Evolutionary conservation across 345 rosid genomes (phyloP).

Genomic region (Gossypium ekmanianum): DNA sequence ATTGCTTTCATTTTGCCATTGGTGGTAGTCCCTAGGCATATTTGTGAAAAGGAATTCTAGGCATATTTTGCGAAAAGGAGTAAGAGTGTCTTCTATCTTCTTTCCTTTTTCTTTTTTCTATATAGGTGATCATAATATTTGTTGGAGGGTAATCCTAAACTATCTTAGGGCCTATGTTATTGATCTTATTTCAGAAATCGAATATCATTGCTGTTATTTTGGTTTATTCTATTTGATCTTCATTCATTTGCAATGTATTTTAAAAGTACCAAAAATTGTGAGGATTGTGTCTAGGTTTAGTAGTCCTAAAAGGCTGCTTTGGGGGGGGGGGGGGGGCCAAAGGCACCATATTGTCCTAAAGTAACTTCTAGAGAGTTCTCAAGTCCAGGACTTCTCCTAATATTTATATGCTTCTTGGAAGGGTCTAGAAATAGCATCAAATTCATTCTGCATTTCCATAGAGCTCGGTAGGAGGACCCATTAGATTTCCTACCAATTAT

Average conservation of each 20-base stretch:
- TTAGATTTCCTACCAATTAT: background rate
- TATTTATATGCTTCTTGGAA: background rate
- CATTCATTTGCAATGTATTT: background rate
- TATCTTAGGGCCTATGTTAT: background rate
- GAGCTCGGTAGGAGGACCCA: background rate
- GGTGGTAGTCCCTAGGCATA: background rate
- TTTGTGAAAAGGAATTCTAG: background rate
- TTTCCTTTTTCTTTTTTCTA: no score
- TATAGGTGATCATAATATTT: background rate
- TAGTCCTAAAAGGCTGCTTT: background rate
- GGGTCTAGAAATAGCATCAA: background rate
- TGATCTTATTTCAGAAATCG: no score
- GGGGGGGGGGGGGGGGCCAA: background rate
- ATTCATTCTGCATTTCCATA: background rate
- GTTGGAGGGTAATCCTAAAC: background rate
- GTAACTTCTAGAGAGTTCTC: background rate
- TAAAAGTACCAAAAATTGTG: background rate
- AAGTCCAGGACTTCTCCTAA: background rate
- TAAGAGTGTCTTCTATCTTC: no score
- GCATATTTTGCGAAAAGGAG: no score
- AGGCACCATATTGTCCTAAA: background rate
- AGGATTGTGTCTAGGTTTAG: background rate
- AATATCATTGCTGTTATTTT: background rate
- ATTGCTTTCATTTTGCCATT: background rate
- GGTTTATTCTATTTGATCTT: background rate